Conservation (phyloP, 2,329 filamentous ascomycete genomes). For the Colletotrichum sp. region DNA sequence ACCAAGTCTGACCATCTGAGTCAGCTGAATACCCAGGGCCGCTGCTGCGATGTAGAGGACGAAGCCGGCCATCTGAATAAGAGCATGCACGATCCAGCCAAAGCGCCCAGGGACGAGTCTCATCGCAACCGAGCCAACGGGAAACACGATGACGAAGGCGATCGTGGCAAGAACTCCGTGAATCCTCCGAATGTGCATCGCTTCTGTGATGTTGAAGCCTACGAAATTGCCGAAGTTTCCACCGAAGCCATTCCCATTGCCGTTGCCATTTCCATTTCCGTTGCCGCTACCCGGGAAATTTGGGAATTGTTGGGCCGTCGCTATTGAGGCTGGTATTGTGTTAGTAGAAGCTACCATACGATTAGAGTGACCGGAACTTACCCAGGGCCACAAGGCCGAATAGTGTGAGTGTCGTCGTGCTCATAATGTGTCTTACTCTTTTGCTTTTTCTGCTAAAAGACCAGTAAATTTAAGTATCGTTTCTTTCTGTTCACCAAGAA, state of each 20-base stretch:
- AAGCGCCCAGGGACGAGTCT: constrained; percentile 39
- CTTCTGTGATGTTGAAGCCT: constrained; percentile 31
- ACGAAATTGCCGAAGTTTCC: constrained; percentile 15
- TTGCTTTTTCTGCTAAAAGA: background rate
- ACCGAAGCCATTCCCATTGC: constrained; percentile 8
- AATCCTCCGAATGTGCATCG: constrained; percentile 35
- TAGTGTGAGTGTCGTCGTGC: background rate
- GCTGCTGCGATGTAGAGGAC: constrained; percentile 42
- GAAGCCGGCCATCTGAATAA: constrained; percentile 41
- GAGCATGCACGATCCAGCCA: constrained; percentile 43
- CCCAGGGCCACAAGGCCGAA: constrained; percentile 6
- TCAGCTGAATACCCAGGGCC: constrained; percentile 47
- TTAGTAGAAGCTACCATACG: background rate
- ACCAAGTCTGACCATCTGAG: constrained; percentile 32
- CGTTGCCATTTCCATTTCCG: constrained; percentile 3
- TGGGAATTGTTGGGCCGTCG: constrained; percentile 10
- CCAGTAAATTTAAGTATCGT: background rate
- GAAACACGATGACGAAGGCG: constrained; percentile 48
- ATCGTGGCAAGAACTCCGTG: constrained; percentile 47
- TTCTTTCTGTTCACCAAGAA: background rate
- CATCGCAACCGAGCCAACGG: constrained; percentile 47
- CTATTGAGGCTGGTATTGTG: background rate
- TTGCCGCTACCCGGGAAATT: constrained; percentile 2
- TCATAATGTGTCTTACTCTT: background rate
- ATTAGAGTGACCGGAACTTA: background rate